Conservation (phyloP, 768 basidiomycete genomes). For the Psilocybe subaeruginosa region DNA sequence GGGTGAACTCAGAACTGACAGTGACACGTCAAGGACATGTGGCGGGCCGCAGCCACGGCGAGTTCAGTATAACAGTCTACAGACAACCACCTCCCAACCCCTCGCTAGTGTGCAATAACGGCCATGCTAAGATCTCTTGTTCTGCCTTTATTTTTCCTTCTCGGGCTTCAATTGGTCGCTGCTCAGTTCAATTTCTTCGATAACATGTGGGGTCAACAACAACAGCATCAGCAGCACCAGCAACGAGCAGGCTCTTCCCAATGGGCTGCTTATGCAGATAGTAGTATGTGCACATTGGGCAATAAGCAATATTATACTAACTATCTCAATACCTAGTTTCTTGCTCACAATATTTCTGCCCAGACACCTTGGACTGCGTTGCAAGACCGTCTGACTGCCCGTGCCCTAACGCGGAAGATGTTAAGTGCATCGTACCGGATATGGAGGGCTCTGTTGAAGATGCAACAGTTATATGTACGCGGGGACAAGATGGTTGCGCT, state of each 20-base stretch:
- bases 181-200: conserved; percentile 85
- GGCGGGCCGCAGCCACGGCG: too few relatives aligned
- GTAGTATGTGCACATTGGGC: conserved; percentile 46
- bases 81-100: too few relatives aligned
- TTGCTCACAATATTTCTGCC: conserved; percentile 79
- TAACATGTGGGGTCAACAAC: conserved; percentile 67
- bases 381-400: conserved; percentile 67
- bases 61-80: too few relatives aligned
- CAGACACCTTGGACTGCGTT: conserved; percentile 74
- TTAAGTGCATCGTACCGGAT: conserved; percentile 79
- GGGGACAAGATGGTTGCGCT: conserved; percentile 67
- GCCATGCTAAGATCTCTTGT: conserved; percentile 8
- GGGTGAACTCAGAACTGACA: too few relatives aligned
- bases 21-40: too few relatives aligned
- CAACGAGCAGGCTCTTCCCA: conserved; percentile 57
- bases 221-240: conserved; percentile 65
- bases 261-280: conserved; percentile 68
- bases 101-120: background rate
- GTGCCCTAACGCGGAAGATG: conserved; percentile 75
- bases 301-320: background rate
- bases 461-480: conserved; percentile 70
- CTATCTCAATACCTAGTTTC: conserved; percentile 45
- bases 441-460: conserved; percentile 44
- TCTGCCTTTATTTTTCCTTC: conserved; percentile 26
- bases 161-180: conserved; percentile 40